Evolutionary conservation across 208 protist genomes (phyloP).

Genomic region (Porcisia deanei): DNA sequence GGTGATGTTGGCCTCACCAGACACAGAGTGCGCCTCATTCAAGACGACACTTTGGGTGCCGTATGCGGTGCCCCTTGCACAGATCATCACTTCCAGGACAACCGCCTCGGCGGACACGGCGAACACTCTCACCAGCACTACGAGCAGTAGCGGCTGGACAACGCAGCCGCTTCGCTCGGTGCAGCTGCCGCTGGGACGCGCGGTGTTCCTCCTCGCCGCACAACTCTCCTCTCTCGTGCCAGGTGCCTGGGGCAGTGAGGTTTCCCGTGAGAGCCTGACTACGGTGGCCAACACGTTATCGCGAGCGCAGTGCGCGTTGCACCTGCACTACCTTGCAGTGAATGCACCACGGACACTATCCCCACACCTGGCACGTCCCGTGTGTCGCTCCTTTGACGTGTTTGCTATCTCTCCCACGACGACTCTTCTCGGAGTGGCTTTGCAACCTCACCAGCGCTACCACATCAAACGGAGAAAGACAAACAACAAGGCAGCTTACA

Average conservation of each 20-base stretch:
- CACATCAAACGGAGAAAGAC: conserved; percentile 16
- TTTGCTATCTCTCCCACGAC: conserved; percentile 20
- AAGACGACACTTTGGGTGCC: conserved; percentile 23
- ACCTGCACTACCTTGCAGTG: conserved; percentile 14
- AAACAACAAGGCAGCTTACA: neutral
- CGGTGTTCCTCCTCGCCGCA: neutral
- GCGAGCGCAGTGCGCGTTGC: conserved; percentile 24
- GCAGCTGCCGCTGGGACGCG: conserved; percentile 14
- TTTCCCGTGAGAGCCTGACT: neutral
- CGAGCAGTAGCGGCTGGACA: conserved; percentile 2
- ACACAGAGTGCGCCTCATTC: neutral
- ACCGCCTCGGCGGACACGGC: conserved; percentile 1
- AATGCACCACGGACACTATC: neutral
- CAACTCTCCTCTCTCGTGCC: neutral
- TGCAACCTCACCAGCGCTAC: conserved; percentile 48
- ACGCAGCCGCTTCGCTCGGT: neutral
- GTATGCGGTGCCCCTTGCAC: conserved; percentile 3
- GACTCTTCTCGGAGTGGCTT: conserved; percentile 28
- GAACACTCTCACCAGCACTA: neutral
- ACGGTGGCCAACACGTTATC: conserved; percentile 13
- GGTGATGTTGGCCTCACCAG: neutral
- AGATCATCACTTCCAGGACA: neutral
- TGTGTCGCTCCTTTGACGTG: conserved; percentile 27
- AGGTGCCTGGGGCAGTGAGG: too few relatives aligned
- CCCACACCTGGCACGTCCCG: neutral